Conservation (phyloP, 148 eudicot species). For the Cornus florida region DNA sequence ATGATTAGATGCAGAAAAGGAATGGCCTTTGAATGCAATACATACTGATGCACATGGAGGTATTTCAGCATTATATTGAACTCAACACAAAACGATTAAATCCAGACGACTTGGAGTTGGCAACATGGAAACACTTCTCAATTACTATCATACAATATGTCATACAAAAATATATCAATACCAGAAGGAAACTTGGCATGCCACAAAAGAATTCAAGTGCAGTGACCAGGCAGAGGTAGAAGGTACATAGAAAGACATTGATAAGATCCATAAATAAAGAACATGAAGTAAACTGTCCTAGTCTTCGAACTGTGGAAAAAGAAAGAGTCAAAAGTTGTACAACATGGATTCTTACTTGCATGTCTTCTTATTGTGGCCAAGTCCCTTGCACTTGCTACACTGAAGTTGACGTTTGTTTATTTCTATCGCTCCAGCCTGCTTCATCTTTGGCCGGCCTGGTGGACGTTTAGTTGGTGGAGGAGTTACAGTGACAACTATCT, state of each 20-base stretch:
- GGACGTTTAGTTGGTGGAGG: conserved; percentile 51
- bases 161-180: too few species aligned
- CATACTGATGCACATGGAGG: neutral
- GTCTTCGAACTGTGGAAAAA: neutral
- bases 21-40: neutral
- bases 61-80: neutral
- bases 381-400: conserved; percentile 64
- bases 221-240: neutral
- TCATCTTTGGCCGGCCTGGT: conserved; percentile 46
- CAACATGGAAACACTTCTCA: too few species aligned
- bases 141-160: too few species aligned
- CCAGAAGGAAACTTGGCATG: neutral
- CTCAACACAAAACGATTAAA: too few species aligned
- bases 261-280: conserved; percentile 5
- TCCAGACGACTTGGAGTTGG: neutral
- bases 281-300: neutral
- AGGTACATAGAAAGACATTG: neutral
- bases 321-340: neutral
- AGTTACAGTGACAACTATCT: conserved; percentile 18
- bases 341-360: conserved; percentile 28
- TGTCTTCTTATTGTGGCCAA: conserved; percentile 55
- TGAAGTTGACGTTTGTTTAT: conserved; percentile 43
- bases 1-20: neutral
- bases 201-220: neutral
- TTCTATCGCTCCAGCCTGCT: conserved; percentile 33